Conservation (phyloP, 2,329 filamentous ascomycete genomes). For the Alternaria sp. region DNA sequence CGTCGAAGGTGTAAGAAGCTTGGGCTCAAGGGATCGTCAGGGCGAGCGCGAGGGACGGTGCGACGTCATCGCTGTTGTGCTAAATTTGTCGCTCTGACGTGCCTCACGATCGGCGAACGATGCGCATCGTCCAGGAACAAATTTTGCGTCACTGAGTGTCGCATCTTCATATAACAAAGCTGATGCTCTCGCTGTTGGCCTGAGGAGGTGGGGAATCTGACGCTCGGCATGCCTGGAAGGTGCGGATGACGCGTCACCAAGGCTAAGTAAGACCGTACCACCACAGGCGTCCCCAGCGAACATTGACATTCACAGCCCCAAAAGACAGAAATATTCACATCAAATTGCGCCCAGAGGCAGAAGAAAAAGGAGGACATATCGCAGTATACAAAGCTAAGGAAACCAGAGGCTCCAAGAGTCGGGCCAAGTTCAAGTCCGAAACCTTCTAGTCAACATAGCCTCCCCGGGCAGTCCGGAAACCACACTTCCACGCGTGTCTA, state of each 20-base stretch:
- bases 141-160: conserved; percentile 6
- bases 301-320: background rate
- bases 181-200: background rate
- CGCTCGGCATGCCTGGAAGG: conserved; percentile 5
- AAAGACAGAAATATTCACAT: background rate
- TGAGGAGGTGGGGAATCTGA: background rate
- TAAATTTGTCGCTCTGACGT: background rate
- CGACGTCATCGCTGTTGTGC: background rate
- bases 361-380: background rate
- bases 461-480: background rate
- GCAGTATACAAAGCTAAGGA: background rate
- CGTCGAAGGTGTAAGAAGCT: background rate
- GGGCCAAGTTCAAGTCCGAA: conserved; percentile 2
- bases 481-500: background rate
- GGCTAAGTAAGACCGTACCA: conserved; percentile 1
- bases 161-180: conserved; percentile 5
- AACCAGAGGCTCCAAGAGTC: background rate
- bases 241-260: conserved; percentile 12
- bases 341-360: background rate
- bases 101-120: conserved; percentile 6
- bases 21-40: background rate
- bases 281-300: background rate
- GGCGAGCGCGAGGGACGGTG: background rate
- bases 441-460: background rate
- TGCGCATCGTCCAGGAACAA: background rate